phyloP scores from a whole-genome alignment of 2,329 filamentous ascomycete species.

The Fusarium floridanum region DNA sequence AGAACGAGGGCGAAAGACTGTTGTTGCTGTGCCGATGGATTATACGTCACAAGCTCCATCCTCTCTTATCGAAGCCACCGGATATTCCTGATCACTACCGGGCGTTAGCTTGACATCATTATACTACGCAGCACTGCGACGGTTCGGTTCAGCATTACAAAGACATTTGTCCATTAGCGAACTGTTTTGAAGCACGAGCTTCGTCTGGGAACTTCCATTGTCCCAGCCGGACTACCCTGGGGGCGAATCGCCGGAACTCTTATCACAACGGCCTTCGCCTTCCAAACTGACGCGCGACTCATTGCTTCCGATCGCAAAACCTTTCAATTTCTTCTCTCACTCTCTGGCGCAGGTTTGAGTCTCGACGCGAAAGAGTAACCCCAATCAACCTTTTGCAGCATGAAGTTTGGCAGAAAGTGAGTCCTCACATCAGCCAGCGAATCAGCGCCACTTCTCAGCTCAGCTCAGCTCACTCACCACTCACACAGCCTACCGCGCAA shows the following conservation, averaged over 20 bases:
- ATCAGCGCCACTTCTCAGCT: constrained; percentile 1
- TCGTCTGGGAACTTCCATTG: constrained; percentile 12
- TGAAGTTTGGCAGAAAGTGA: constrained; percentile 76
- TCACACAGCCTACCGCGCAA: constrained; percentile 77
- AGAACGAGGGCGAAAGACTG: background rate
- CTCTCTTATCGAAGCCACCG: constrained; percentile 29
- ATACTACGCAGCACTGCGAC: background rate
- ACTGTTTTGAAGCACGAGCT: constrained; percentile 3
- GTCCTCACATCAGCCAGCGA: constrained; percentile 39
- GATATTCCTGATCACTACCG: constrained; percentile 31
- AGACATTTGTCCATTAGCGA: constrained; percentile 2
- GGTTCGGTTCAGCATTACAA: constrained; percentile 3
- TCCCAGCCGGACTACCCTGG: constrained; percentile 10
- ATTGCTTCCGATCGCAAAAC: constrained; percentile 11
- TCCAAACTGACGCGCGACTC: background rate
- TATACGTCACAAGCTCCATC: constrained; percentile 16
- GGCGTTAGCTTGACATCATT: constrained; percentile 35
- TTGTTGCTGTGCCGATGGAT: constrained; percentile 18
- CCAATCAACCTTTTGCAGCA: constrained; percentile 45
- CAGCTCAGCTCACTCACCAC: constrained; percentile 26
- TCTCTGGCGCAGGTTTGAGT: constrained; percentile 6
- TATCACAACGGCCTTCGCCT: constrained; percentile 1
- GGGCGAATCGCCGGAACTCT: constrained; percentile 21
- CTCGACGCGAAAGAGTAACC: background rate
- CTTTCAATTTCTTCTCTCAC: constrained; percentile 13